Base-by-base conservation (phyloP, 805 yeast genomes). In the Myxozyma melibiosi region DNA sequence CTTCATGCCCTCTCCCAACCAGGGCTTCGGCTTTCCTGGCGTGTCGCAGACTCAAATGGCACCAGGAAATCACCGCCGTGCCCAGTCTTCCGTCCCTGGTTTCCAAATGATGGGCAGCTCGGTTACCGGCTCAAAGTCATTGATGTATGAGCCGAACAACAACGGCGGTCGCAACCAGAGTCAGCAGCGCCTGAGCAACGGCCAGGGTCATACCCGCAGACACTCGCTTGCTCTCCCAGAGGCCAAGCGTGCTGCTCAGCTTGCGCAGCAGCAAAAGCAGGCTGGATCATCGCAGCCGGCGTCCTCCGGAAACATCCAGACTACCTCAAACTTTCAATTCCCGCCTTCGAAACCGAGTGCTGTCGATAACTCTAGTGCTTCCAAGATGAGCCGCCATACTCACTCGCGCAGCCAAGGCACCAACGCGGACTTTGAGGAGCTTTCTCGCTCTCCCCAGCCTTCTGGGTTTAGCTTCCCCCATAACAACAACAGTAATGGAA, bases 181-280 rank as follows among this genome's bases (percentile, higher is more conserved):
- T 25, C 57, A 27, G 43, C 56, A 51, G 51, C 59, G 56, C 4
- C 28, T 43, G 47, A 16, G 37, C 24, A 43, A 39, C 27, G 55
- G 51, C 37, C 74, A 77, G 58, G 96, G 97, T 34, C 99, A 92
- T 70, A 76, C 79, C 40, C 84, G 99, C 75, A 83, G 99, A 71
- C 98, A 92, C 71, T 90, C 97, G 0, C 76, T 92, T 58, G 97
- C 96, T 1, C 77, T 92, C 56, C 84, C 84, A 51, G 99, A 92
- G 73, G 98, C 98, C 11, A 90, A 88, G 67, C 85, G 85, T 65
- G 97, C 97, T 5, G 99, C 99, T n/a, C 97, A 97, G 3, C 85
- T 84, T 64, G 91, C 84, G 37, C 90, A 85, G 68, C 85, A 86
- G 1, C 94, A 89, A 70, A 56, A 59, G 48, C 64, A 60, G 16